Conservation (phyloP, 1,139 yeast genomes). For the Candida sp. region DNA sequence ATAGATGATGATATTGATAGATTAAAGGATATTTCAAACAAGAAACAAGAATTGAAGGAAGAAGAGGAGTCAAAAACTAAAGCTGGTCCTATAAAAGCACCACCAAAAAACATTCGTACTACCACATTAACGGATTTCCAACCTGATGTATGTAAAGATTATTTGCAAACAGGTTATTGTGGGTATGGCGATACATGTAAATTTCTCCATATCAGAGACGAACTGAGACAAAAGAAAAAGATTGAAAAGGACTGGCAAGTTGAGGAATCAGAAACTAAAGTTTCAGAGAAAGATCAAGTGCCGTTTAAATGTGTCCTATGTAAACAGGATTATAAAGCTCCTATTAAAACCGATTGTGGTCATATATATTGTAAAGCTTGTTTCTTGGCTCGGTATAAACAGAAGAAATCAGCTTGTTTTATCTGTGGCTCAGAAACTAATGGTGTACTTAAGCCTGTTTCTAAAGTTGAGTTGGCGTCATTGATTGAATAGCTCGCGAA, state of each 20-base stretch:
- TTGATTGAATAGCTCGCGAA: slow-evolving; percentile 4
- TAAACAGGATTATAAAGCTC: slow-evolving; percentile 49
- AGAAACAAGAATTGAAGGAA: neutral
- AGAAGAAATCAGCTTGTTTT: slow-evolving; percentile 45
- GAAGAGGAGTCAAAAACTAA: neutral
- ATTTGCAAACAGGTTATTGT: slow-evolving; percentile 87
- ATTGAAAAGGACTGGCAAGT: slow-evolving; percentile 71
- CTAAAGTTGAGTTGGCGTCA: slow-evolving; percentile 10
- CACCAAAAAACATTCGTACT: slow-evolving; percentile 57
- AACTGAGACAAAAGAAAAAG: slow-evolving; percentile 73
- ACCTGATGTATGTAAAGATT: slow-evolving; percentile 95
- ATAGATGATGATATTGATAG: slow-evolving; percentile 1
- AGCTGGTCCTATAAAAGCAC: slow-evolving; percentile 17
- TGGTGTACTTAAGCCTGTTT: slow-evolving; percentile 39
- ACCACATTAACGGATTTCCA: slow-evolving; percentile 86
- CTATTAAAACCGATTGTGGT: slow-evolving; percentile 61
- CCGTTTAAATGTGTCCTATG: slow-evolving; percentile 71
- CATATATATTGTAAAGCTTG: slow-evolving; percentile 70
- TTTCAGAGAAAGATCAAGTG: slow-evolving; percentile 25
- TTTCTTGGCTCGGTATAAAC: slow-evolving; percentile 49
- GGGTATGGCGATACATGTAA: slow-evolving; percentile 99
- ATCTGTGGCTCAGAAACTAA: slow-evolving; percentile 58
- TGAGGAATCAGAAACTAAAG: slow-evolving; percentile 1
- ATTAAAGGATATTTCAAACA: neutral
- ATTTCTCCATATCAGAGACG: slow-evolving; percentile 87